Base-by-base conservation (phyloP, 495 filamentous ascomycete species). In the Aspergillus diversus region DNA sequence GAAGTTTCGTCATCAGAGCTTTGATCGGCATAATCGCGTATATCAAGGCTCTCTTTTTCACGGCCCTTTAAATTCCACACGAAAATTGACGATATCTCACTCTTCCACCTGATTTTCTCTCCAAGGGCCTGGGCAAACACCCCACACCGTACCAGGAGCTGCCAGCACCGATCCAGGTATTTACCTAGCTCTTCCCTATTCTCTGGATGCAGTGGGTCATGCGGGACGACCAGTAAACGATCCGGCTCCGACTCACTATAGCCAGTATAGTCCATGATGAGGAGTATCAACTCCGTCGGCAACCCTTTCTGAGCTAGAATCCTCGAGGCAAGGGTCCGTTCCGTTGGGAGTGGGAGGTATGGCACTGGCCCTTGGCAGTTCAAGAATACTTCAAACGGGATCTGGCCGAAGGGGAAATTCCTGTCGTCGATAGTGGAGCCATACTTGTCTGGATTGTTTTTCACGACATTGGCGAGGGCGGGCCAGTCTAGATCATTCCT, bases 231-330 rank as follows among this genome's bases (percentile, higher is more conserved):
- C 8, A 39, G 37, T 39, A 8, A 13, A 39, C 37, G 37, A 27
- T 27, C 21, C 21, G 21, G 21, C 3, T 39, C 8, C 7, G 37
- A 13, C 37, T 13, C 37, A 13, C 13, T 13, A 39, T 39, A 39
- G 37, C 37, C 37, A 39, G 37, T 13, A 39, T 7, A 7, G 37
- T 7, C 13, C 37, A 13, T 48, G 67, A 63, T 13, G 8, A 8
- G 37, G 70, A 15, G 5, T 16, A 74, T 68, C 70, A 69, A 65
- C 51, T 60, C 46, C 55, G 21, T 46, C 66, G 68, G 61, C 66
- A 55, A 62, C 59, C 13, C 17, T 32, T 16, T 42, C n/a, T 32
- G 12, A 31, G 13, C 8, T 3, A 39, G 37, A 13, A 8, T 13
- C 8, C 13, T 39, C 21, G 21, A 27, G 21, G 21, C 21, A 27